These are phyloP conservation scores for Xylaria cubensis DNA, from an alignment of 495 filamentous ascomycete species.

Conservation along the genomic window DNA sequence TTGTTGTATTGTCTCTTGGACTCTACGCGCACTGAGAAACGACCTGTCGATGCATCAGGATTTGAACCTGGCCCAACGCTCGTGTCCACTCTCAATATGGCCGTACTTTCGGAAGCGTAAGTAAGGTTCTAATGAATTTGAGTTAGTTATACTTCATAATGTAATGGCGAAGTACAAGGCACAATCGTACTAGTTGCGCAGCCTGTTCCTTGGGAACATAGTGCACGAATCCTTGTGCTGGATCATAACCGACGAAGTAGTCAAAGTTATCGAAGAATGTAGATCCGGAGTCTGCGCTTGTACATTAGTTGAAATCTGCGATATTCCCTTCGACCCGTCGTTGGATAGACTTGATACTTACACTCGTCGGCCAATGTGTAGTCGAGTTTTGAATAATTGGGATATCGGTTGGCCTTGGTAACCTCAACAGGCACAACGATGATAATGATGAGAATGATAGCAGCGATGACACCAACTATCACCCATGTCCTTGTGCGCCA, in stretches of 20 bases:
- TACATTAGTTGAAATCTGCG: slow-evolving; percentile 11
- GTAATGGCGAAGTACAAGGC: background rate
- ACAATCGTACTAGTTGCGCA: slow-evolving; percentile 35
- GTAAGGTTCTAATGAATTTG: slow-evolving; percentile 63
- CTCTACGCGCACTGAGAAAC: slow-evolving; percentile 61
- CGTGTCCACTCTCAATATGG: slow-evolving; percentile 54
- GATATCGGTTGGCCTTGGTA: slow-evolving; percentile 52
- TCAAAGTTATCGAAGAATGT: slow-evolving; percentile 65
- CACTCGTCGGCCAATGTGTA: slow-evolving; percentile 48
- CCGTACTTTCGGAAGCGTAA: slow-evolving; percentile 52
- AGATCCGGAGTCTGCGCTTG: slow-evolving; percentile 45
- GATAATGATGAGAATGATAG: slow-evolving; percentile 50
- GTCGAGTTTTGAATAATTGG: slow-evolving; percentile 46
- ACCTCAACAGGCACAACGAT: slow-evolving; percentile 62
- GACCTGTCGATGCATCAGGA: slow-evolving; percentile 52
- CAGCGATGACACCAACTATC: slow-evolving; percentile 45
- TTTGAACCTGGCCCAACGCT: slow-evolving; percentile 41
- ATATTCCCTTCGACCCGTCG: background rate
- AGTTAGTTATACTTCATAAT: slow-evolving; percentile 43
- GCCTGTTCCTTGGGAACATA: slow-evolving; percentile 44
- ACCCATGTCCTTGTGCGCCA: slow-evolving; percentile 58
- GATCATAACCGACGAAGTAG: slow-evolving; percentile 45
- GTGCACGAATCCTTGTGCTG: slow-evolving; percentile 51
- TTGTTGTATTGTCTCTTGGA: slow-evolving; percentile 59
- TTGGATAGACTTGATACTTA: slow-evolving; percentile 29